Evolutionary conservation across 2,329 filamentous ascomycete genomes (phyloP), one percentile per base, ranked within the genome.

Genomic region (Colletotrichum lentis): DNA sequence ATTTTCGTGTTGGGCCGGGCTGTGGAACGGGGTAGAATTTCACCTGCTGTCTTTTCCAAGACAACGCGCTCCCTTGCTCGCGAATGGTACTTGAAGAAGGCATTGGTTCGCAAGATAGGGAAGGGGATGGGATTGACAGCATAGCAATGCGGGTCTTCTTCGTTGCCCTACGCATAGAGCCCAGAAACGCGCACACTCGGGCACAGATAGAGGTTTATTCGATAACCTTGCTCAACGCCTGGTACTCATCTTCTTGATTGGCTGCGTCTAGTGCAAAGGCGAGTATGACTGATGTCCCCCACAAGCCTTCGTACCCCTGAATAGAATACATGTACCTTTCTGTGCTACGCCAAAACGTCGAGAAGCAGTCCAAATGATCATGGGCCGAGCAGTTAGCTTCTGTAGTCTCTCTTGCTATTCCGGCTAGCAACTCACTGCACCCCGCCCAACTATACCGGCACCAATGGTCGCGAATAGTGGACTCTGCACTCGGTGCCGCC

Each of bases 51-150:
- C 0, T 96, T 95, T 80, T 88, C 92, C 31, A 92, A 91, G 83
- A 90, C 90, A 79, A 94, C 91, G 39, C 84, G 92, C 70, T 87
- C 86, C 43, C 79, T 96, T 59, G 91, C 91, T 1, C 81, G 93
- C 57, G 93, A 96, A 78, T 92, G 91, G 85, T 96, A 92, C 76
- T 77, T 94, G 75, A 94, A 94, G 82, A 94, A 94, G 82, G 92
- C 91, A 10, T 79, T 95, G 58, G 89, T 91, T 53, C 87, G 86
- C 75, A 95, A 95, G 83, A 93, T 94, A 77, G 90, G 88, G 3
- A 82, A 82, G 65, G 91, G 92, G 0, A 91, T 96, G 89, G 92
- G 91, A 2, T 80, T 96, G 27, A 49, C 62, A 39, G 49, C 62
- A 12, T 70, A 69, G 61, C 22, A 20, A 37, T 22, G 31, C 14